Evolutionary conservation across 345 rosid species (phyloP), one percentile per base, ranked within the genome.

Genomic region (Lenwebbia sp.): DNA sequence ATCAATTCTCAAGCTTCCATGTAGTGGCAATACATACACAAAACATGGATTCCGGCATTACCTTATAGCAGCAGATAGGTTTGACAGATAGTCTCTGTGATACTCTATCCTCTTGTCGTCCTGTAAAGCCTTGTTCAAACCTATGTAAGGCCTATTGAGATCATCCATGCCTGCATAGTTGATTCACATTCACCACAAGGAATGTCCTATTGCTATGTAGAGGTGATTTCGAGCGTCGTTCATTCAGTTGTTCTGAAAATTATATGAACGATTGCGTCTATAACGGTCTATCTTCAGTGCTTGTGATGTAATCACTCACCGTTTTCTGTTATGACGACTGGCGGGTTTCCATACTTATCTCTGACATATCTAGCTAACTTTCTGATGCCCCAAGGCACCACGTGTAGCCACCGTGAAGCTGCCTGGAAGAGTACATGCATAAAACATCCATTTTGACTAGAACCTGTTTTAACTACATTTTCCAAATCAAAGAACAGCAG

Each of bases 331-430:
- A 96, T 94, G 83, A 92, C 23, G 5, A 95, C 95, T 5, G 94
- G 94, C 5, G 98, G 97, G 86, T 97, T 95, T 74, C 95, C 93
- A 13, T 97, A 96, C 55, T 90, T 91, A 84, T 96, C 95, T 94
- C 91, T 93, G 4, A 96, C 84, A 85, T 95, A 91, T 78, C 88
- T 91, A 82, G 93, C 92, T 53, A 97, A 87, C 86, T 92, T 90
- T 75, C 90, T 92, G 74, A 96, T 94, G 40, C 98, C 97, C 99
- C 97, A 94, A 8, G 98, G 98, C 53, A 96, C 98, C 15, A 97
- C 94, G 84, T 88, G 96, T 88, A 96, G 91, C 99, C 98, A 97
- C 75, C 90, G 88, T 23, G 98, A 97, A 76, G 98, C 98, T 44
- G 99, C 99, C 99, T 97, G 97, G 54, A 89, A 88, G 47, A 65